Evolutionary conservation across 495 filamentous ascomycete genomes (phyloP).

Genomic region (Penicillium flavigenum): DNA sequence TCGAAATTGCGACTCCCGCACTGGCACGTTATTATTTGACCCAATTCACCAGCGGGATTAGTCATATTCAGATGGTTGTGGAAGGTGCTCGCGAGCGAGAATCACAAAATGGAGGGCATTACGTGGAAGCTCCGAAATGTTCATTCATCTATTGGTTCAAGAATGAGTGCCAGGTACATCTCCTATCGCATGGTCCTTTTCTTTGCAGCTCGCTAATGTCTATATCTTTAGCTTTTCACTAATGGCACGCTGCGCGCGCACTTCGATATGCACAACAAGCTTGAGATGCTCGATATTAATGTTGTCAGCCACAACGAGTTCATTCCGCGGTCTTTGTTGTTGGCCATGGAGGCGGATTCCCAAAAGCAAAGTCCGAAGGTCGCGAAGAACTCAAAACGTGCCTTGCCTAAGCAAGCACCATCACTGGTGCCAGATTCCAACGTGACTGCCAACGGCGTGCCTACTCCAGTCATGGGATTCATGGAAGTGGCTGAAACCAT

Average conservation of each 20-base stretch:
- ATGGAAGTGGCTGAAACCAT: conserved; percentile 76
- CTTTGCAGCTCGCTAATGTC: not conserved
- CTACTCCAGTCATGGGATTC: conserved; percentile 58
- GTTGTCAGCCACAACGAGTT: conserved; percentile 66
- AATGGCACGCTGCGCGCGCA: conserved; percentile 61
- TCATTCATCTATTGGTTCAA: conserved; percentile 74
- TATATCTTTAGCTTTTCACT: conserved; percentile 55
- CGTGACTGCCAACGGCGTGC: conserved; percentile 62
- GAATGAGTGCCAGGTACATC: conserved; percentile 65
- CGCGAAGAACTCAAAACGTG: conserved; percentile 58
- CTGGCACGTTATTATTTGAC: conserved; percentile 79
- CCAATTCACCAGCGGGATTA: conserved; percentile 79
- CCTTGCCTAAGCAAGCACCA: conserved; percentile 54
- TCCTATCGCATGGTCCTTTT: not conserved
- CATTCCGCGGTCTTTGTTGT: conserved; percentile 55
- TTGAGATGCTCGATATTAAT: conserved; percentile 70
- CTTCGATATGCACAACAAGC: conserved; percentile 66
- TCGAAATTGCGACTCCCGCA: conserved; percentile 72
- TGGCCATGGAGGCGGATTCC: conserved; percentile 54
- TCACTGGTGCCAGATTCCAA: conserved; percentile 62
- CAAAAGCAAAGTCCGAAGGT: conserved; percentile 68
- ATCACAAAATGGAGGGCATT: conserved; percentile 59
- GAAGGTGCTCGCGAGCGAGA: conserved; percentile 56
- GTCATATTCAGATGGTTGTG: conserved; percentile 73
- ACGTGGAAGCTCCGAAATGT: conserved; percentile 60